Evolutionary conservation across 169 alveolate species (phyloP).

Genomic region (Plasmodium inui): DNA sequence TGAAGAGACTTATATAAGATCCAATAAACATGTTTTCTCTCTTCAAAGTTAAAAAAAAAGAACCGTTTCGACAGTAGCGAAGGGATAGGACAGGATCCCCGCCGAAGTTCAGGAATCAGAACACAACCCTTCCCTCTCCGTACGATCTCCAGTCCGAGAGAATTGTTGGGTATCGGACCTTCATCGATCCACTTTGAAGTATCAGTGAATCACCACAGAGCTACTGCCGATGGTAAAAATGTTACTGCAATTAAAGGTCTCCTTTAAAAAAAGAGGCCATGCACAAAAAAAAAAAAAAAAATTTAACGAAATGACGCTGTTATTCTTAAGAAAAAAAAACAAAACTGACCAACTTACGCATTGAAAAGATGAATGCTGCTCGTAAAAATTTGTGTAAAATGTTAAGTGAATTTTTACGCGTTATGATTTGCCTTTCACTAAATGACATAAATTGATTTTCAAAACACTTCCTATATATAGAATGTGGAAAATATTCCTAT

Average conservation of each 20-base stretch:
- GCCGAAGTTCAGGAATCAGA: not conserved
- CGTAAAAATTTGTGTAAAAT: not conserved
- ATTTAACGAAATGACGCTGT: not conserved
- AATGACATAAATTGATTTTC: not conserved
- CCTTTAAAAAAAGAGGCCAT: no score
- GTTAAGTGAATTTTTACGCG: not conserved
- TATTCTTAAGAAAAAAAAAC: no score
- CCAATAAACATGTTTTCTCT: no score
- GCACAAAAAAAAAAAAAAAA: no score
- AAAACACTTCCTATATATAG: not conserved
- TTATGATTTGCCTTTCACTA: not conserved
- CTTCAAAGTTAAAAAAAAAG: no score
- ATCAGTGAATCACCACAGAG: not conserved
- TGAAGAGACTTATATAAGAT: no score
- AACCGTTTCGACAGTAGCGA: not conserved
- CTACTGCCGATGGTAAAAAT: not conserved
- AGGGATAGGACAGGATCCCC: not conserved
- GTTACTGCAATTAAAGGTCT: no score
- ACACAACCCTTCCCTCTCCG: conserved; percentile 10
- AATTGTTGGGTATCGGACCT: conserved; percentile 2
- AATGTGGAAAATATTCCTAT: no score
- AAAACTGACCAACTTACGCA: not conserved
- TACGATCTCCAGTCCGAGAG: not conserved
- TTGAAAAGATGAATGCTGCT: not conserved
- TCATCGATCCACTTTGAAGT: not conserved